Evolutionary conservation across 805 yeast species (phyloP).

Genomic region (Yarrowia sp.): DNA sequence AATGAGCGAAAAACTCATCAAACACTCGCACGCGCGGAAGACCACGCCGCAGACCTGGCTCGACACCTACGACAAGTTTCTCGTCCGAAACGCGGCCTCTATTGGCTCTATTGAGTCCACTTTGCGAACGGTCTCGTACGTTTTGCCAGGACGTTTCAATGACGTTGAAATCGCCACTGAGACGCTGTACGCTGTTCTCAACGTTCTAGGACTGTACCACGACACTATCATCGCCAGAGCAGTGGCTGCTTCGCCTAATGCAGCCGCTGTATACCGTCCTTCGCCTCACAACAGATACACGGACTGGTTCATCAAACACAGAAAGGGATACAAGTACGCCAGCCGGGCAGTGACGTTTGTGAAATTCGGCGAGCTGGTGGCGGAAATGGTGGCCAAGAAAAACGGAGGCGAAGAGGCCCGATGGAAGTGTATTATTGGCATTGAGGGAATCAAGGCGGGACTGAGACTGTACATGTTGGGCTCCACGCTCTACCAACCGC

Average conservation of each 20-base stretch:
- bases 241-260: slow-evolving; percentile 32
- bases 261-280: slow-evolving; percentile 30
- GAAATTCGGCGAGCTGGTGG: slow-evolving; percentile 40
- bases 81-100: slow-evolving; percentile 40
- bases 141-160: slow-evolving; percentile 43
- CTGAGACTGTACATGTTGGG: slow-evolving; percentile 38
- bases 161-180: slow-evolving; percentile 43
- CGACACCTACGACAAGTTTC: slow-evolving; percentile 37
- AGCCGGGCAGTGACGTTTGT: slow-evolving; percentile 38
- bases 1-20: not conserved
- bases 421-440: slow-evolving; percentile 37
- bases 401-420: slow-evolving; percentile 35
- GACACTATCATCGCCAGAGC: slow-evolving; percentile 40
- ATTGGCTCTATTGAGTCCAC: slow-evolving; percentile 42
- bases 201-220: slow-evolving; percentile 42
- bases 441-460: slow-evolving; percentile 38
- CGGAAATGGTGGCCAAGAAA: slow-evolving; percentile 41
- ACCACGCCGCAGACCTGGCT: slow-evolving; percentile 33
- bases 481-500: slow-evolving; percentile 35
- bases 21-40: not conserved
- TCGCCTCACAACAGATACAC: slow-evolving; percentile 38
- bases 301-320: slow-evolving; percentile 29
- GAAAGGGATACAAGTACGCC: slow-evolving; percentile 34
- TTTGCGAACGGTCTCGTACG: slow-evolving; percentile 39
- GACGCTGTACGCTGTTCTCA: slow-evolving; percentile 37